Evolutionary conservation across 441 rosid genomes (phyloP).

Genomic region (Syzygium syzygioides): DNA sequence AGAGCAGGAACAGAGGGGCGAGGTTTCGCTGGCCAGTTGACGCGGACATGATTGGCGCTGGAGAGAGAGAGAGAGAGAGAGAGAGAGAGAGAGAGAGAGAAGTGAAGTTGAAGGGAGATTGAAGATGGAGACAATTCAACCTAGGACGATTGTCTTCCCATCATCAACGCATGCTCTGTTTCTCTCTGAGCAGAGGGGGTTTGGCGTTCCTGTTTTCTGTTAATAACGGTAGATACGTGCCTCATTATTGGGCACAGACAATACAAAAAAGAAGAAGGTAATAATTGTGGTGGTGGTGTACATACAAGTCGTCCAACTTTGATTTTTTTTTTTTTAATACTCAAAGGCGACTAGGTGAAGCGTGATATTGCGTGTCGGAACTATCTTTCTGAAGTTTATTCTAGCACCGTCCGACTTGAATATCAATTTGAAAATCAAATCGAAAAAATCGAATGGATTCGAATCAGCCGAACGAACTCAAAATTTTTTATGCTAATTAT

Average conservation of each 20-base stretch:
- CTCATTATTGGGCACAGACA: not conserved
- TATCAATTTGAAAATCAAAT: not conserved
- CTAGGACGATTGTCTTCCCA: not conserved
- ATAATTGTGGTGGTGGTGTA: not conserved
- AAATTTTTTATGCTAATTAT: not conserved
- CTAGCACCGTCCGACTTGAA: not conserved
- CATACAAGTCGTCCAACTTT: not conserved
- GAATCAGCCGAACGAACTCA: not conserved
- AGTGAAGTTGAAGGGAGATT: not conserved
- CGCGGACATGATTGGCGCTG: constrained; percentile 2
- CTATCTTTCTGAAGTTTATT: not conserved
- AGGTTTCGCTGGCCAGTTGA: not conserved
- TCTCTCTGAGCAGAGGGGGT: not conserved
- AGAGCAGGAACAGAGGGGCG: constrained; percentile 1
- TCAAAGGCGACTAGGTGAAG: not conserved
- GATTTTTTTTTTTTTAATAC: not conserved
- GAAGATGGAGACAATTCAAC: not conserved
- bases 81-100: not conserved
- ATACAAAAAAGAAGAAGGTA: not conserved
- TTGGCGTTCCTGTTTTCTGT: not conserved
- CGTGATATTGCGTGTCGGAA: not conserved
- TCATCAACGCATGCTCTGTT: not conserved
- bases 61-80: not conserved
- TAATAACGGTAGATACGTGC: not conserved
- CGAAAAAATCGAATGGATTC: not conserved